Percentiles rank a stretch among this genome's conserved stretches.
These are phyloP conservation scores for Coix lacrymajobi DNA, from an alignment of 176 grass and related monocot genomes.

Conservation along the genomic window DNA sequence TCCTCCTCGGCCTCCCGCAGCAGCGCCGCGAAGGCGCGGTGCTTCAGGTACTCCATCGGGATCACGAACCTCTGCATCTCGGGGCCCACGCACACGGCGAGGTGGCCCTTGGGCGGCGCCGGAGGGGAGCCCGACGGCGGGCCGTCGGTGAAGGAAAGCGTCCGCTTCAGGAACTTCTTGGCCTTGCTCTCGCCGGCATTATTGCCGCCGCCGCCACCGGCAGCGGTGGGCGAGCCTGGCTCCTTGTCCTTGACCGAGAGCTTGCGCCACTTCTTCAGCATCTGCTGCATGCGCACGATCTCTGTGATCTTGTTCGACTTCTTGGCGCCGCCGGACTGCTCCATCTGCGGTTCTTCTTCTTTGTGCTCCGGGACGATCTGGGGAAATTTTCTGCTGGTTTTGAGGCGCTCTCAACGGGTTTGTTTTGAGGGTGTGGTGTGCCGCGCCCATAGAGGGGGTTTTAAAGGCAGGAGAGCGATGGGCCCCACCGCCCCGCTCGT, in stretches of 20 bases:
- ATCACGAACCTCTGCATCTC: constrained; percentile 67
- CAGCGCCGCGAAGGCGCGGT: constrained; percentile 50
- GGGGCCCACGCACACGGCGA: constrained; percentile 58
- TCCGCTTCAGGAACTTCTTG: constrained; percentile 90
- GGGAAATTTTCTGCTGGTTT: neutral
- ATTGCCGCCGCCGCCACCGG: constrained; percentile 1
- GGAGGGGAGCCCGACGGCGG: constrained; percentile 1
- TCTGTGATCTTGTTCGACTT: constrained; percentile 96
- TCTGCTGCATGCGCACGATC: constrained; percentile 84
- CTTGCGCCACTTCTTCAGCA: constrained; percentile 98
- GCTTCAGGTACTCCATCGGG: constrained; percentile 64
- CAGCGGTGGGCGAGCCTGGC: neutral
- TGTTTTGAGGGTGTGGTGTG: constrained; percentile 23
- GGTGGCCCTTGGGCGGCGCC: constrained; percentile 49
- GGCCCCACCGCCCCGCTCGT: neutral
- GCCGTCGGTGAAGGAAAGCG: constrained; percentile 70
- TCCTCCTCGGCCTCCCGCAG: constrained; percentile 76
- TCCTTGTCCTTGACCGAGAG: constrained; percentile 61
- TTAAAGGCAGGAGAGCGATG: constrained; percentile 20
- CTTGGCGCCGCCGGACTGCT: constrained; percentile 39
- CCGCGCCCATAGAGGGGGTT: constrained; percentile 18
- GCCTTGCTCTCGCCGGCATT: constrained; percentile 58
- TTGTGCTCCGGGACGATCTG: neutral
- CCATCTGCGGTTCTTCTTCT: constrained; percentile 23
- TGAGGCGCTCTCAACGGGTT: neutral